Evolutionary conservation across 2,329 filamentous ascomycete species (phyloP).

Genomic region (Cryoendolithus antarcticus): DNA sequence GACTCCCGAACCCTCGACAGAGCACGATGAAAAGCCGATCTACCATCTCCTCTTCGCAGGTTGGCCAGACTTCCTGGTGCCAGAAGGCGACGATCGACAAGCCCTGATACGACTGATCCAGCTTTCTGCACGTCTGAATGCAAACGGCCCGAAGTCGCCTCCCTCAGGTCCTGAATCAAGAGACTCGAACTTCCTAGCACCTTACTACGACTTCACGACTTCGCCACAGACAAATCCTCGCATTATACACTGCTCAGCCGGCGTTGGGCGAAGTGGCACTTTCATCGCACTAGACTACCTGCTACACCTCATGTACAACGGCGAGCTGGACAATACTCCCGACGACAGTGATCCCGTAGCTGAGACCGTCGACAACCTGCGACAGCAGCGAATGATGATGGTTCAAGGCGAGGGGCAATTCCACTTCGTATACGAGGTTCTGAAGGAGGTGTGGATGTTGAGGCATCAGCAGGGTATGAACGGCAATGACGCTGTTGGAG

Average conservation of each 20-base stretch:
- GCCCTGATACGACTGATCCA: conserved; percentile 59
- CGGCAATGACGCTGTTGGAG: not conserved
- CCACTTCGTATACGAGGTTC: conserved; percentile 75
- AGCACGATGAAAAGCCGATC: conserved; percentile 48
- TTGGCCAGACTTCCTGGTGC: conserved; percentile 87
- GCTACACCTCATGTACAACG: conserved; percentile 65
- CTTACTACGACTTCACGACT: conserved; percentile 10
- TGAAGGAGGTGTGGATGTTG: conserved; percentile 62
- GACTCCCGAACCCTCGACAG: conserved; percentile 20
- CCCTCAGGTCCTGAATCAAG: conserved; percentile 18
- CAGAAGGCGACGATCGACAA: conserved; percentile 52
- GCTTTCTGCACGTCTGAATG: conserved; percentile 48
- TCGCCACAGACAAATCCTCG: conserved; percentile 48
- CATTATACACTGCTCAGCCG: conserved; percentile 63
- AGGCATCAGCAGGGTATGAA: conserved; percentile 8
- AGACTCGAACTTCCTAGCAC: no score
- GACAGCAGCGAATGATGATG: conserved; percentile 88
- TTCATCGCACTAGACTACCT: conserved; percentile 96
- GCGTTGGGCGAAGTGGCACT: conserved; percentile 85
- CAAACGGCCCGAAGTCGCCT: conserved; percentile 11
- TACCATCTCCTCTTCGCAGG: conserved; percentile 77
- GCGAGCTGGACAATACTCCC: conserved; percentile 44
- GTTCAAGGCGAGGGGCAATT: conserved; percentile 82
- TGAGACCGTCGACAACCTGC: conserved; percentile 64
- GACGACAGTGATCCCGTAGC: conserved; percentile 56